Percentiles rank a stretch among this genome's conserved stretches.
Conservation (phyloP, 2,329 filamentous ascomycete genomes). For the Waltergamsia citrina region DNA sequence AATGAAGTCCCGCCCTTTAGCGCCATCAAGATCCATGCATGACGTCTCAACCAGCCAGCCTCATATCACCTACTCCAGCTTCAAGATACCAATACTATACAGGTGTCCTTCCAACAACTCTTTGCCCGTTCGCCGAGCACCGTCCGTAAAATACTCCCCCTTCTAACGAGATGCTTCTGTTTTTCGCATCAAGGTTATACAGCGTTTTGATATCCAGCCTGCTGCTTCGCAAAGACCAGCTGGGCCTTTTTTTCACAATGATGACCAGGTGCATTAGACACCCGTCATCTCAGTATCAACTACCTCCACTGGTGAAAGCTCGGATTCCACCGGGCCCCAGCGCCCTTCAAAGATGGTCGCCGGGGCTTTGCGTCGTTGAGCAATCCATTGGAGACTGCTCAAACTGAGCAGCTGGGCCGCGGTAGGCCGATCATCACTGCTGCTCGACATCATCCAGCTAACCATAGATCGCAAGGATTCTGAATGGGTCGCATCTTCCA, state of each 20-base stretch:
- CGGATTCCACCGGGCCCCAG: slow-evolving; percentile 69
- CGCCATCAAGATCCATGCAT: neutral
- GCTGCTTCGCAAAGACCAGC: neutral
- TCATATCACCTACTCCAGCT: too few species aligned
- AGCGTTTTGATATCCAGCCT: too few species aligned
- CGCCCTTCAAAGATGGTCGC: slow-evolving; percentile 96
- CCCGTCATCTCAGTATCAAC: slow-evolving; percentile 52
- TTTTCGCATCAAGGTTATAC: too few species aligned
- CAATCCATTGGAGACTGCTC: slow-evolving; percentile 73
- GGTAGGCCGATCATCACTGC: slow-evolving; percentile 63
- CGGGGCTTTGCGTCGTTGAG: slow-evolving; percentile 65
- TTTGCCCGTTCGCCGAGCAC: too few species aligned
- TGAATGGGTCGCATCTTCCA: slow-evolving; percentile 65
- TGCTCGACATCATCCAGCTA: slow-evolving; percentile 75
- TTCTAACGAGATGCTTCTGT: too few species aligned
- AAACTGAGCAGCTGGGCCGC: slow-evolving; percentile 64
- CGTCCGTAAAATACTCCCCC: too few species aligned
- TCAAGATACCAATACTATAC: too few species aligned
- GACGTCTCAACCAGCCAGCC: too few species aligned
- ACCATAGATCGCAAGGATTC: slow-evolving; percentile 79
- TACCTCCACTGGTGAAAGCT: slow-evolving; percentile 24
- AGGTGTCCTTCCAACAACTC: too few species aligned
- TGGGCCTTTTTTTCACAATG: neutral
- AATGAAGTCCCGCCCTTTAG: slow-evolving; percentile 11
- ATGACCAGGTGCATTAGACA: neutral